Conservation (phyloP, 139 green algal genomes). For the Haematococcus lacustris region DNA sequence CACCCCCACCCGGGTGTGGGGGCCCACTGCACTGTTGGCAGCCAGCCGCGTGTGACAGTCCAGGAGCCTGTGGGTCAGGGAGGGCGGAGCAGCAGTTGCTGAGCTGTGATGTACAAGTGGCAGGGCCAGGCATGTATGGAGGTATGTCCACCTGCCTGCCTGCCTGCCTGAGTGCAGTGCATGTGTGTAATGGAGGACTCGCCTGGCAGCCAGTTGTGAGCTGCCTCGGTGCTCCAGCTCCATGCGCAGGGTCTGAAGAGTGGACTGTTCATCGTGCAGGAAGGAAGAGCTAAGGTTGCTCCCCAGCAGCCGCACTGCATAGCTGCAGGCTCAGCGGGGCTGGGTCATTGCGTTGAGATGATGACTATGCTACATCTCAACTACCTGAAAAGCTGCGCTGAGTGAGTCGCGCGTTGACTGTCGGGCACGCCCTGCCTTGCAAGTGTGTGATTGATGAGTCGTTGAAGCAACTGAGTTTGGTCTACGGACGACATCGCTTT, state of each 20-base stretch:
- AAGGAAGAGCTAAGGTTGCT: constrained; percentile 4
- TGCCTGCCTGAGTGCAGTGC: background rate
- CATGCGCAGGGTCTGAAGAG: background rate
- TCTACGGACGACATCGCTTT: too few species aligned
- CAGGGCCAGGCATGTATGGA: background rate
- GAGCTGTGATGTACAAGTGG: background rate
- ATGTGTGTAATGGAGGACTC: background rate
- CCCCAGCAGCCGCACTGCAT: constrained; percentile 2
- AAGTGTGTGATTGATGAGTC: background rate
- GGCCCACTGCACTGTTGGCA: background rate
- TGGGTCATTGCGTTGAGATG: background rate
- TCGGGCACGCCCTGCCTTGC: background rate
- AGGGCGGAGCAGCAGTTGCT: background rate
- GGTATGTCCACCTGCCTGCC: background rate
- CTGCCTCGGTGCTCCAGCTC: constrained; percentile 4
- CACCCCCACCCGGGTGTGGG: background rate
- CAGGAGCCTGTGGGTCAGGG: background rate
- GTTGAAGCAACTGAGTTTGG: background rate
- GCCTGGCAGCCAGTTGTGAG: background rate
- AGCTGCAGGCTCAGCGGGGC: background rate
- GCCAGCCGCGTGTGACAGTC: constrained; percentile 1
- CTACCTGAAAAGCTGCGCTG: constrained; percentile 6
- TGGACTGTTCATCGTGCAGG: constrained; percentile 5
- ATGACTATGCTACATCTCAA: background rate
- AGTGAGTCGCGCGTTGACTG: background rate